Evolutionary conservation across 495 filamentous ascomycete genomes (phyloP).

Genomic region (Xeromyces bisporus): DNA sequence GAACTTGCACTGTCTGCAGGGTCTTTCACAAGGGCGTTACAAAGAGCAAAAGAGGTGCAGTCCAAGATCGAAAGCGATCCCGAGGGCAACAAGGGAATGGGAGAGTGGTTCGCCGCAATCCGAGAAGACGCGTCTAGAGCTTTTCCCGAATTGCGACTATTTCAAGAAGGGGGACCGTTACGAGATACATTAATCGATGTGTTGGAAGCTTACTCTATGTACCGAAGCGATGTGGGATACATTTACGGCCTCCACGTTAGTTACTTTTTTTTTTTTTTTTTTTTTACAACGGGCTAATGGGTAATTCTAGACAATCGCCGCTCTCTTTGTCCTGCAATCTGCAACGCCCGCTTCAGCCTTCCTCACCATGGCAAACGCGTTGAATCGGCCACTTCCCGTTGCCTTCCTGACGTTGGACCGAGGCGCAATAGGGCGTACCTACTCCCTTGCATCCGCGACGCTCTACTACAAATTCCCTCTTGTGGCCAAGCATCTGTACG

Average conservation of each 20-base stretch:
- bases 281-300: neutral
- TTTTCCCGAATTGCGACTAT: slow-evolving; percentile 71
- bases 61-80: slow-evolving; percentile 25
- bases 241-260: slow-evolving; percentile 69
- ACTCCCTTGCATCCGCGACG: slow-evolving; percentile 52
- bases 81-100: slow-evolving; percentile 31
- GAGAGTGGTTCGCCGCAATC: slow-evolving; percentile 53
- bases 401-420: slow-evolving; percentile 72
- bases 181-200: slow-evolving; percentile 63
- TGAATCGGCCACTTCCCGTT: slow-evolving; percentile 77
- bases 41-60: slow-evolving; percentile 53
- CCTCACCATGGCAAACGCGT: slow-evolving; percentile 64
- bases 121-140: slow-evolving; percentile 50
- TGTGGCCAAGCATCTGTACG: slow-evolving; percentile 50
- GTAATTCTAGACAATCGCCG: slow-evolving; percentile 51
- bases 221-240: slow-evolving; percentile 86
- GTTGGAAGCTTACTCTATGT: slow-evolving; percentile 79
- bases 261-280: slow-evolving; percentile 3
- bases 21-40: slow-evolving; percentile 64
- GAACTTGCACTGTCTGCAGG: slow-evolving; percentile 60
- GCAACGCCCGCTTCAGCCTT: slow-evolving; percentile 57
- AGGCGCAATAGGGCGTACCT: slow-evolving; percentile 52
- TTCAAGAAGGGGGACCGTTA: slow-evolving; percentile 61
- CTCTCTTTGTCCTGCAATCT: slow-evolving; percentile 72
- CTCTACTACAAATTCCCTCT: slow-evolving; percentile 55